A percentile compares a stretch with the other conserved stretches of the same genome.
These are phyloP conservation scores for Penicillium subrubescens DNA, from an alignment of 495 filamentous ascomycete species.

Conservation along the genomic window DNA sequence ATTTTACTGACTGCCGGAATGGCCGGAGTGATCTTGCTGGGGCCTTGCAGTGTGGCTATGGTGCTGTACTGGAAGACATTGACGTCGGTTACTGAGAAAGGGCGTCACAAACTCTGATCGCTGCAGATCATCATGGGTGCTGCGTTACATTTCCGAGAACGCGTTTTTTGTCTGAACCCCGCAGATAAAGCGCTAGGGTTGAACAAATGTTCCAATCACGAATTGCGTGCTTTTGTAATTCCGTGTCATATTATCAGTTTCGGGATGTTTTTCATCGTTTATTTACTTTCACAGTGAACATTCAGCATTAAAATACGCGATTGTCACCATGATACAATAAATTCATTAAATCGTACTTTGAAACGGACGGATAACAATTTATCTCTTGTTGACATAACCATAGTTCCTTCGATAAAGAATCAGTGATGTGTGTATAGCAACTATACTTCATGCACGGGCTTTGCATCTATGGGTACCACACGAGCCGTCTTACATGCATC, in stretches of 20 bases:
- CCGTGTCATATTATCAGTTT: background rate
- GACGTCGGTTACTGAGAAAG: background rate
- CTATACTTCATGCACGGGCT: background rate
- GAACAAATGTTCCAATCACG: background rate
- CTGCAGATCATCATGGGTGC: background rate
- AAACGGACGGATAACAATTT: too few species aligned
- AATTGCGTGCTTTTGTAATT: background rate
- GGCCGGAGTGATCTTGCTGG: background rate
- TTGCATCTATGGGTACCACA: background rate
- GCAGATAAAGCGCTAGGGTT: background rate
- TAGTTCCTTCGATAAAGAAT: background rate
- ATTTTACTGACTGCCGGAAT: background rate
- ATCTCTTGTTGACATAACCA: background rate
- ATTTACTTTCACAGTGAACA: background rate
- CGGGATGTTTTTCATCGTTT: background rate
- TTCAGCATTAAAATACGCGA: background rate
- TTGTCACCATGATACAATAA: background rate
- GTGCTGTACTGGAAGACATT: background rate
- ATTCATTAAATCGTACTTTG: too few species aligned
- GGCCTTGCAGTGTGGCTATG: background rate
- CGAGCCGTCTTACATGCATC: background rate
- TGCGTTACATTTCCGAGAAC: background rate
- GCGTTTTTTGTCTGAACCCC: background rate
- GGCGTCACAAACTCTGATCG: background rate
- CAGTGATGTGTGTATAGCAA: background rate